Evolutionary conservation across 108 stramenopile species (phyloP).

Genomic region (Skeletonema grethae): DNA sequence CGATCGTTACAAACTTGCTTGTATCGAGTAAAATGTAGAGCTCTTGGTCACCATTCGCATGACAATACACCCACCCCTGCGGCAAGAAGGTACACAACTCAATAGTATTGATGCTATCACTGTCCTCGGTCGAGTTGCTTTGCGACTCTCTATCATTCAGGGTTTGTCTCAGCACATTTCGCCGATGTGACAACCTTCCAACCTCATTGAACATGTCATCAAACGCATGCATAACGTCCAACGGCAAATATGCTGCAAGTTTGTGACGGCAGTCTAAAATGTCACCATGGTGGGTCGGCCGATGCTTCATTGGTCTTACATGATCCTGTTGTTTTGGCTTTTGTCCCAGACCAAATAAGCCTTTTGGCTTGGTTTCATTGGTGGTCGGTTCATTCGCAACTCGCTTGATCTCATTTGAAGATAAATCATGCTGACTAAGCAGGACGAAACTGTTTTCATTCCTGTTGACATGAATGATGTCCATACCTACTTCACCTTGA

Average conservation of each 20-base stretch:
- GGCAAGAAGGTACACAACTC: constrained; percentile 72
- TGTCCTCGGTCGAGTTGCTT: constrained; percentile 1
- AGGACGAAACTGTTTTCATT: constrained; percentile 52
- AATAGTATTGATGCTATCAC: constrained; percentile 10
- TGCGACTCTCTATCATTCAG: background rate
- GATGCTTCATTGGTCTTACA: background rate
- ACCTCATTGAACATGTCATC: constrained; percentile 80
- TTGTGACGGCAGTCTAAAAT: constrained; percentile 69
- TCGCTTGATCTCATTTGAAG: constrained; percentile 30
- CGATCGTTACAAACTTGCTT: constrained; percentile 61
- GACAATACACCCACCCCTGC: constrained; percentile 72
- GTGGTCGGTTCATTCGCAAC: constrained; percentile 4
- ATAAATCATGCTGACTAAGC: constrained; percentile 52
- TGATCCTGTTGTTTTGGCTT: constrained; percentile 33
- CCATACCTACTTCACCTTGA: constrained; percentile 51
- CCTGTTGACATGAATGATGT: constrained; percentile 63
- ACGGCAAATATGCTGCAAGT: constrained; percentile 61
- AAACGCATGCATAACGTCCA: constrained; percentile 69
- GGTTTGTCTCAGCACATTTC: constrained; percentile 15
- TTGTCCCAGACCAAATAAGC: constrained; percentile 43
- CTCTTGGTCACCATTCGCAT: constrained; percentile 50
- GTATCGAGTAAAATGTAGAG: constrained; percentile 73
- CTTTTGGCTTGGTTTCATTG: constrained; percentile 19
- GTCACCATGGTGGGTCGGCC: constrained; percentile 10
- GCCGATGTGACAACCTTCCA: constrained; percentile 16